A percentile compares a stretch with the other conserved stretches of the same genome.
phyloP scores from a whole-genome alignment of 371 early-diverging fungal genomes.

The Encephalitozoon intestinalis region DNA sequence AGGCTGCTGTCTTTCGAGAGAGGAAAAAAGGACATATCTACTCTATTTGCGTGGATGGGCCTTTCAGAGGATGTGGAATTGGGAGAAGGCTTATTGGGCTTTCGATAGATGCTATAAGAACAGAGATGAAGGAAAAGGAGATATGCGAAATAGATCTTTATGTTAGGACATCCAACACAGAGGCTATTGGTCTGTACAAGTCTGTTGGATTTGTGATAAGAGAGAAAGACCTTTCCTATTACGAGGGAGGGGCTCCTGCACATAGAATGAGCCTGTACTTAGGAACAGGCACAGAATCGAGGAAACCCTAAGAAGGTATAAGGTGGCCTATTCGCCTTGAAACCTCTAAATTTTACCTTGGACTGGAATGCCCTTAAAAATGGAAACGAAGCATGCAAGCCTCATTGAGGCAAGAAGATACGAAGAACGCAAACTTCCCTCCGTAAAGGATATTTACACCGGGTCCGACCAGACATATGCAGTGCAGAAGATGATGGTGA shows the following conservation, averaged over 20 bases:
- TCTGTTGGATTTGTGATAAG: neutral
- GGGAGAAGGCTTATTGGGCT: neutral
- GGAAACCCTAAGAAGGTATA: neutral
- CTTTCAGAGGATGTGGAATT: neutral
- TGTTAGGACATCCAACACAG: neutral
- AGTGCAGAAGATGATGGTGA: constrained; percentile 29
- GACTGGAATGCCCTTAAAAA: neutral
- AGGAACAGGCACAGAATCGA: neutral
- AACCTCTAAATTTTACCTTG: neutral
- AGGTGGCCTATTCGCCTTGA: neutral
- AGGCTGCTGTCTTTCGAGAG: neutral
- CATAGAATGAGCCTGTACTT: neutral
- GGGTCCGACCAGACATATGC: constrained; percentile 26
- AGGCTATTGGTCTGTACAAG: neutral
- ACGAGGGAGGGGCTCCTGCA: neutral
- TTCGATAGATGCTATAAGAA: neutral
- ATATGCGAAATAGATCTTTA: neutral
- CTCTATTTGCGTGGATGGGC: neutral
- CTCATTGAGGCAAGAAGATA: constrained; percentile 43
- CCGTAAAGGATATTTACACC: constrained; percentile 14
- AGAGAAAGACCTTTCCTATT: neutral
- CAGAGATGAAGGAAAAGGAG: neutral
- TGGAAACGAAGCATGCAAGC: constrained; percentile 15
- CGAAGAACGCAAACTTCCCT: constrained; percentile 15
- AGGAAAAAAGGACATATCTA: neutral